These are phyloP conservation scores for Termitomyces heimii DNA, from an alignment of 768 basidiomycete genomes.

Conservation along the genomic window DNA sequence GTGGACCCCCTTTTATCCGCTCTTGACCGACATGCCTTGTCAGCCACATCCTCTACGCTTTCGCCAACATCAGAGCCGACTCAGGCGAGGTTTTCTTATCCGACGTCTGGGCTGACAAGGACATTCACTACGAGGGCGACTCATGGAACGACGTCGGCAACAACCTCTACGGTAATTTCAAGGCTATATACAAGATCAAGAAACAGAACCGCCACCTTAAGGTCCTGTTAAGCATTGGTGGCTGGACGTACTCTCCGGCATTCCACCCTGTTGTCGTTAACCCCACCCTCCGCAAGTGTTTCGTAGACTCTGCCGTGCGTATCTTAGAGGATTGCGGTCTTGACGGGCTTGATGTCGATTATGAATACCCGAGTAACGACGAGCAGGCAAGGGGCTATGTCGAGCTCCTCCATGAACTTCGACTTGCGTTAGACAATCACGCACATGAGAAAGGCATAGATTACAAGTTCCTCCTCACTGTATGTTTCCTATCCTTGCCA, in stretches of 20 bases:
- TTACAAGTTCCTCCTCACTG: conserved; percentile 70
- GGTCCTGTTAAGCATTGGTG: conserved; percentile 84
- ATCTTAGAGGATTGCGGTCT: conserved; percentile 89
- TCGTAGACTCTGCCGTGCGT: conserved; percentile 75
- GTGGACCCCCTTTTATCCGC: conserved; percentile 18
- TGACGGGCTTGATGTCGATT: conserved; percentile 90
- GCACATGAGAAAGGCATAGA: conserved; percentile 49
- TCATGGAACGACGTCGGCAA: conserved; percentile 89
- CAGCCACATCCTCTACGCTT: conserved; percentile 89
- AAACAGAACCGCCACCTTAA: conserved; percentile 78
- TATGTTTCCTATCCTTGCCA: conserved; percentile 26
- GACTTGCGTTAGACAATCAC: conserved; percentile 71
- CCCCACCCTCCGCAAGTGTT: conserved; percentile 56
- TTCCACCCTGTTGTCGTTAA: conserved; percentile 80
- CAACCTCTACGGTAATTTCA: conserved; percentile 95
- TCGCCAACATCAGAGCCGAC: conserved; percentile 81
- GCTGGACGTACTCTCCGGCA: conserved; percentile 88
- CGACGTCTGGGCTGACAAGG: conserved; percentile 92
- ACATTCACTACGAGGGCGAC: conserved; percentile 94
- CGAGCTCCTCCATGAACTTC: conserved; percentile 69
- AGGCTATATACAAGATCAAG: conserved; percentile 89
- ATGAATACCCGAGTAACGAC: conserved; percentile 84
- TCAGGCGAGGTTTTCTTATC: conserved; percentile 85
- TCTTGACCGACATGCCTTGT: conserved; percentile 4
- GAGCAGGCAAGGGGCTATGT: conserved; percentile 81